Base-by-base conservation (phyloP, 495 filamentous ascomycete genomes). In the Aspergillus asperescens region DNA sequence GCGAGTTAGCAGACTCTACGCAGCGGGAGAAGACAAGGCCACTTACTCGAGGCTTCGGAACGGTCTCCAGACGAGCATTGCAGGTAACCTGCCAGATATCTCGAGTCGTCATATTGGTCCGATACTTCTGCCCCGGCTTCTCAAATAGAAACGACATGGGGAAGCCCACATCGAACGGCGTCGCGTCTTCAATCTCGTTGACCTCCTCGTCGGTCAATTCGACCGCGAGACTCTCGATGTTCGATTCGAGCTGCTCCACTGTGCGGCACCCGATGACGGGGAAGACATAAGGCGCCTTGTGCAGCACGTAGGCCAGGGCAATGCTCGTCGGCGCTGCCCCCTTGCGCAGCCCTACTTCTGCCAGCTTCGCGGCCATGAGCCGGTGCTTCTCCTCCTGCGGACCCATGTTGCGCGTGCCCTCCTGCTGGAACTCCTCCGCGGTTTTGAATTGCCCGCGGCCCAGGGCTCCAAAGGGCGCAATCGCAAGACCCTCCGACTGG, bases 261-360 rank as follows among this genome's bases (percentile, higher is more conserved):
- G 76, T 86, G 13, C 80, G 56, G 0, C 77, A 79, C 19, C 85
- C 86, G 27, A 87, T 70, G 42, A 89, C 84, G 1, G 86, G 86
- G 60, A 87, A 88, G 23, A 87, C 82, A 56, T 88, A 84, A 1
- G 85, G 81, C 1, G 54, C 39, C 55, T 83, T 83, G 45, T 65
- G 62, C 50, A 77, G 62, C 8, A 81, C 64, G 52, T 82, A 83
- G 6, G 81, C 81, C 9, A 82, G 60, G 0, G 80, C 80, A 31
- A 28, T 44, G 1, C 1, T 7, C 1, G 24, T 4, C 41, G 13
- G 1, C 6, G 15, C n/a, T 15, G 16, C 41, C 3, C 41, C 41
- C 25, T 44, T 44, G 24, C 41, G n/a, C 25, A 29, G 4, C 5
- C 24, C 41, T 6, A 44, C 15, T 38, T 48, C 48, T 2, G 29